Evolutionary conservation across 805 yeast species (phyloP).

Genomic region (Candida hispaniensis): DNA sequence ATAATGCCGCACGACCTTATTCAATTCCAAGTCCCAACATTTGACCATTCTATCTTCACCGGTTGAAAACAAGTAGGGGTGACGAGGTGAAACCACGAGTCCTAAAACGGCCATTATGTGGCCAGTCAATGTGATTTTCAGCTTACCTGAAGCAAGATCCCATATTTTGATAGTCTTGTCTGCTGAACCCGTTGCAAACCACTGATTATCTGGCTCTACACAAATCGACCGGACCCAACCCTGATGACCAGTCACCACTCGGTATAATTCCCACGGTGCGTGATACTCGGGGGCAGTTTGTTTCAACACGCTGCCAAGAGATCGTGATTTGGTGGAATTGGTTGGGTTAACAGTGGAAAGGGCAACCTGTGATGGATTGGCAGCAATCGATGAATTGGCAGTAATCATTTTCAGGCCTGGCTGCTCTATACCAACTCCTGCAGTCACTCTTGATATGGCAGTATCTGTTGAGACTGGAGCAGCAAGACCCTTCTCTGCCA

Average conservation of each 20-base stretch:
- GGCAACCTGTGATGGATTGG: constrained; percentile 4
- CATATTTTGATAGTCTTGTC: constrained; percentile 86
- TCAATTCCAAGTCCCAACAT: constrained; percentile 93
- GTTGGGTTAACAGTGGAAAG: constrained; percentile 1
- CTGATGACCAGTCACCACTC: constrained; percentile 76
- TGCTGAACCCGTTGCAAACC: constrained; percentile 86
- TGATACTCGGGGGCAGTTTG: constrained; percentile 34
- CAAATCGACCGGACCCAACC: constrained; percentile 87
- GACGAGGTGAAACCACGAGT: constrained; percentile 56
- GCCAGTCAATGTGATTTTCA: constrained; percentile 74
- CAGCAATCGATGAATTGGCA: constrained; percentile 2
- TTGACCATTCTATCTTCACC: constrained; percentile 88
- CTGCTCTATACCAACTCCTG: constrained; percentile 8
- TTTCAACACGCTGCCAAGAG: constrained; percentile 14
- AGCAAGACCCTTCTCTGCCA: constrained; percentile 15
- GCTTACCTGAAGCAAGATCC: constrained; percentile 65
- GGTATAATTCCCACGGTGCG: constrained; percentile 58
- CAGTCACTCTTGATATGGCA: constrained; percentile 8
- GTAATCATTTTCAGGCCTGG: constrained; percentile 1
- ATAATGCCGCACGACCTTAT: constrained; percentile 70
- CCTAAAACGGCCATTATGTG: constrained; percentile 85
- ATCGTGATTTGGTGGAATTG: not conserved
- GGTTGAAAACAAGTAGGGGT: constrained; percentile 83
- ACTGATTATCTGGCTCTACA: constrained; percentile 77
- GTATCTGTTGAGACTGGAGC: constrained; percentile 10